Conservation (phyloP, 306 rosid species). For the Neltuma alba region DNA sequence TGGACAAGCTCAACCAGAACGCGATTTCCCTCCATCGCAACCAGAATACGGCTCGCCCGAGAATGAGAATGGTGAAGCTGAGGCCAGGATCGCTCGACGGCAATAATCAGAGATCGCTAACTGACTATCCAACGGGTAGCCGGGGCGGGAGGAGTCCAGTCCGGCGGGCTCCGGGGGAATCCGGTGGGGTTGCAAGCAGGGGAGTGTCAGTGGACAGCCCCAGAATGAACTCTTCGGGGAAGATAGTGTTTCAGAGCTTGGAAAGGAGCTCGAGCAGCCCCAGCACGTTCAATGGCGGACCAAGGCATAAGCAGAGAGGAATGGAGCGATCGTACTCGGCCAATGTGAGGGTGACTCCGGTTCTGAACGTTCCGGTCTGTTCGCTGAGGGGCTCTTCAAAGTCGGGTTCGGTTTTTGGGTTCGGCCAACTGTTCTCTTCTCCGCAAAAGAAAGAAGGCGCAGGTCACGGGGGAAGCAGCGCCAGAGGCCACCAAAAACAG, state of each 20-base stretch:
- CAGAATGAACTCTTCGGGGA: conserved; percentile 89
- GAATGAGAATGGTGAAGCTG: conserved; percentile 57
- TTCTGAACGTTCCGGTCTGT: conserved; percentile 88
- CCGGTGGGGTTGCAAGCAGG: conserved; percentile 46
- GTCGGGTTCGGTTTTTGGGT: conserved; percentile 79
- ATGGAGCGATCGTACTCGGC: conserved; percentile 93
- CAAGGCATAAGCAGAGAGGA: conserved; percentile 72
- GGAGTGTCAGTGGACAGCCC: conserved; percentile 93
- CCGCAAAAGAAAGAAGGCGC: conserved; percentile 68
- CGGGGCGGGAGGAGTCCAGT: conserved; percentile 66
- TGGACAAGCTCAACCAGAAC: conserved; percentile 52
- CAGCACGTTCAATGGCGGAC: conserved; percentile 87
- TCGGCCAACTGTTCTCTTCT: conserved; percentile 75
- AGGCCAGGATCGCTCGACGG: conserved; percentile 43
- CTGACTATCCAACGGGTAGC: conserved; percentile 28
- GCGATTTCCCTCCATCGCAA: conserved; percentile 10
- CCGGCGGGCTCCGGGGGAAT: conserved; percentile 38
- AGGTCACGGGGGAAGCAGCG: conserved; percentile 28
- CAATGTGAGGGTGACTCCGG: conserved; percentile 88
- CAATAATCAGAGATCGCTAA: conserved; percentile 39
- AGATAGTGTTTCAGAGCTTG: conserved; percentile 85
- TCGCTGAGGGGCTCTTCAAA: conserved; percentile 75
- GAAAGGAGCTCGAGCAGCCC: conserved; percentile 97
- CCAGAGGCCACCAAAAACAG: conserved; percentile 40
- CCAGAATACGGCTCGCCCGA: conserved; percentile 40